Percentiles rank a stretch among this genome's conserved stretches.
These are phyloP conservation scores for Irpex sp. DNA, from an alignment of 1,284 basidiomycete genomes.

Conservation along the genomic window DNA sequence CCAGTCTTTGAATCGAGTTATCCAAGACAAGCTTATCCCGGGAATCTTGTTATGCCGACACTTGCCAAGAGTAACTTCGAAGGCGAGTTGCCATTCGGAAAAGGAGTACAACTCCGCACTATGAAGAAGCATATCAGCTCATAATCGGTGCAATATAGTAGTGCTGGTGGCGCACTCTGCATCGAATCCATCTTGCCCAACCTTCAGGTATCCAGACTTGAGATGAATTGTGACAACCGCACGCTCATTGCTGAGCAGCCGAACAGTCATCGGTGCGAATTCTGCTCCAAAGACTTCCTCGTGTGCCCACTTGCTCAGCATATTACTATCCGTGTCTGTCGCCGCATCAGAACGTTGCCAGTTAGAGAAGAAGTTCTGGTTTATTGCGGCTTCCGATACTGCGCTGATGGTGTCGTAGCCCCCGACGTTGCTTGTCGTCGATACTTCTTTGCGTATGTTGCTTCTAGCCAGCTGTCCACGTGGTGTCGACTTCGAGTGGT, in stretches of 20 bases:
- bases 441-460: slow-evolving; percentile 18
- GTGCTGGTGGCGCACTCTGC: not conserved
- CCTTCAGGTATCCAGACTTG: slow-evolving; percentile 7
- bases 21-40: slow-evolving; percentile 1
- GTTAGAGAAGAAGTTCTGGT: slow-evolving; percentile 23
- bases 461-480: not conserved
- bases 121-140: not conserved
- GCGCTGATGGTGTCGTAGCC: slow-evolving; percentile 31
- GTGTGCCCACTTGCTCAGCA: slow-evolving; percentile 21
- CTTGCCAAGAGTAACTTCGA: slow-evolving; percentile 23
- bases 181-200: slow-evolving; percentile 1
- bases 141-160: not conserved
- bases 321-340: not conserved
- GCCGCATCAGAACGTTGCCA: slow-evolving; percentile 5
- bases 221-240: slow-evolving; percentile 15
- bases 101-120: slow-evolving; percentile 11
- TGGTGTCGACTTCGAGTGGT: not conserved
- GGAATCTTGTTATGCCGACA: slow-evolving; percentile 11
- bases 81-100: slow-evolving; percentile 21
- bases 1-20: slow-evolving; percentile 9
- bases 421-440: slow-evolving; percentile 20
- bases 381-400: slow-evolving; percentile 28
- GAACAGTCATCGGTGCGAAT: slow-evolving; percentile 22
- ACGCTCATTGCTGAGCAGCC: slow-evolving; percentile 13
- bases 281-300: slow-evolving; percentile 23